Percentiles rank a stretch among this genome's conserved stretches.
Conservation (phyloP, 2,329 filamentous ascomycete genomes). For the Epichloe festucae region DNA sequence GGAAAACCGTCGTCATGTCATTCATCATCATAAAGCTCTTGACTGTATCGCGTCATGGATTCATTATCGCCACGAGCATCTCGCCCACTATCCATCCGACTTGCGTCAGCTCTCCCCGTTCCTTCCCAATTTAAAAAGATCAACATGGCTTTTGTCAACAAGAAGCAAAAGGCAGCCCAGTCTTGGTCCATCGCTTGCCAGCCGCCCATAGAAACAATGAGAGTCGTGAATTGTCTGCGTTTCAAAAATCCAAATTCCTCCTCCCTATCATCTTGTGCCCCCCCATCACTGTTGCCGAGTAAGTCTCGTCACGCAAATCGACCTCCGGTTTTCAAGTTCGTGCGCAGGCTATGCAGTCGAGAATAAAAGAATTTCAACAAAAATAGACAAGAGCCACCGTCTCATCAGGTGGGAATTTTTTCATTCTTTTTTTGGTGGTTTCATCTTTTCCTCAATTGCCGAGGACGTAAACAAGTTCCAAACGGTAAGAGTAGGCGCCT, state of each 20-base stretch:
- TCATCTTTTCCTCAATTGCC: no score
- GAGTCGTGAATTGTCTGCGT: not conserved
- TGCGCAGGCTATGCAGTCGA: slow-evolving; percentile 3
- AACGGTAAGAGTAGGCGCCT: no score
- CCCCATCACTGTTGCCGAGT: no score
- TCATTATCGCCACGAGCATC: not conserved
- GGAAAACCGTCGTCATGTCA: not conserved
- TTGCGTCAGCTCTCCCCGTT: no score
- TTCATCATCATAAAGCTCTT: slow-evolving; percentile 3
- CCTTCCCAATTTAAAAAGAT: not conserved
- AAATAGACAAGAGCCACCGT: not conserved
- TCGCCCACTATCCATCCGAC: not conserved
- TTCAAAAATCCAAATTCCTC: not conserved
- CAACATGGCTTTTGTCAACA: not conserved
- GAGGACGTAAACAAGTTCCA: no score
- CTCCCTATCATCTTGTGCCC: no score
- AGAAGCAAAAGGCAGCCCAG: not conserved
- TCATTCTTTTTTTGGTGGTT: no score
- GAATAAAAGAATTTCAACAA: not conserved
- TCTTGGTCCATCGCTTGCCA: not conserved
- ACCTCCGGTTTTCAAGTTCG: not conserved
- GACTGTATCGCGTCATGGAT: slow-evolving; percentile 1
- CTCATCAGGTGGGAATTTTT: not conserved
- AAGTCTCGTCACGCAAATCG: not conserved
- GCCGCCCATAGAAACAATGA: not conserved